A percentile compares a stretch with the other conserved stretches of the same genome.
Evolutionary conservation across 805 yeast species (phyloP).

Genomic region (Saccharomycopsis microspora): DNA sequence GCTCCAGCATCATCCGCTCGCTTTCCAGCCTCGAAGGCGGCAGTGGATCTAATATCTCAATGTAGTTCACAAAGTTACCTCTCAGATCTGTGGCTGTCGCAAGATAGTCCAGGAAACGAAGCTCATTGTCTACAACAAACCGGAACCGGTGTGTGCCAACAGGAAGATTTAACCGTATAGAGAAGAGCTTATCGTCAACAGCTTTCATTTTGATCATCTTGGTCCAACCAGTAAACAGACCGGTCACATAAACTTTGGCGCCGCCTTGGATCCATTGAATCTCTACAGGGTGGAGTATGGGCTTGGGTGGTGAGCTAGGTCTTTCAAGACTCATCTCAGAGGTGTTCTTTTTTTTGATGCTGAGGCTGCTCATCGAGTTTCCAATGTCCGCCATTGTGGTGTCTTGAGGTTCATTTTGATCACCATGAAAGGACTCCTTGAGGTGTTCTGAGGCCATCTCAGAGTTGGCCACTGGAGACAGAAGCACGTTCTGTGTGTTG

Average conservation of each 20-base stretch:
- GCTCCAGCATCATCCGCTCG: constrained; percentile 18
- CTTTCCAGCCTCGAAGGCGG: too few relatives aligned
- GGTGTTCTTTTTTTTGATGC: constrained; percentile 3
- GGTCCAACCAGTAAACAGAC: constrained; percentile 96
- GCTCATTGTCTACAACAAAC: constrained; percentile 88
- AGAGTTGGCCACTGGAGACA: too few relatives aligned
- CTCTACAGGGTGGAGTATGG: constrained; percentile 35
- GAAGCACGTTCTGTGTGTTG: too few relatives aligned
- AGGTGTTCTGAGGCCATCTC: too few relatives aligned
- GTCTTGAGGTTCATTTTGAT: not conserved
- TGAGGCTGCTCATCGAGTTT: constrained; percentile 7
- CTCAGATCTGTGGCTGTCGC: constrained; percentile 97
- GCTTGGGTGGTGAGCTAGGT: constrained; percentile 1
- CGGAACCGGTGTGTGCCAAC: constrained; percentile 90
- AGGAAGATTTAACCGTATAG: constrained; percentile 67
- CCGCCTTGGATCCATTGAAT: constrained; percentile 97
- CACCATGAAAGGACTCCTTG: too few relatives aligned
- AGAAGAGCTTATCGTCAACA: constrained; percentile 43
- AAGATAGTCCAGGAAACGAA: constrained; percentile 73
- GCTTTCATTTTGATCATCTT: constrained; percentile 83
- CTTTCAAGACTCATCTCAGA: constrained; percentile 15
- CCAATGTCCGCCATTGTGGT: constrained; percentile 9
- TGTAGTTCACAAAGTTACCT: constrained; percentile 90
- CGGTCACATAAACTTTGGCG: constrained; percentile 86
- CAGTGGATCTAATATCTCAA: constrained; percentile 40